Percentiles rank a stretch among this genome's conserved stretches.
These are phyloP conservation scores for Podaxis carcinomalis DNA, from an alignment of 768 basidiomycete genomes.

Conservation along the genomic window DNA sequence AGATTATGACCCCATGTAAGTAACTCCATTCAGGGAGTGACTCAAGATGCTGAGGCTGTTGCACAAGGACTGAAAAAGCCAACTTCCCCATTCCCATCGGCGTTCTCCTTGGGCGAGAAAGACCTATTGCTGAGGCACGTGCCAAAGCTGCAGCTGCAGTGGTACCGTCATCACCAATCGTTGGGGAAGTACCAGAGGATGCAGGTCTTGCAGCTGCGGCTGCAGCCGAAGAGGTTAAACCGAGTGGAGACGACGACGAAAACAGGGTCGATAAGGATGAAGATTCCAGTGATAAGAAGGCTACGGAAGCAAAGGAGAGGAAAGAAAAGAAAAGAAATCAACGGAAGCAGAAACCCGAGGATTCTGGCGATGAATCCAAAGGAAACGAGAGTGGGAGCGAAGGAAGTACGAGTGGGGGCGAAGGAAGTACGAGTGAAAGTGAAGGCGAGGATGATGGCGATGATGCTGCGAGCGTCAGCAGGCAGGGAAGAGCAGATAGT, in stretches of 20 bases:
- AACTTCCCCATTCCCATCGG: neutral
- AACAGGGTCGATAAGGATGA: neutral
- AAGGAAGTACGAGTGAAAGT: neutral
- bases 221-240: no score
- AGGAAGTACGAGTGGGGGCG: neutral
- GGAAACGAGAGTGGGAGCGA: neutral
- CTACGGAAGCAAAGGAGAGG: neutral
- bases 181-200: neutral
- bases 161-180: neutral
- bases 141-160: neutral
- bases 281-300: neutral
- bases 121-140: neutral
- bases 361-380: neutral
- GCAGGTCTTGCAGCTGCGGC: neutral
- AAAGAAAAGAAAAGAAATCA: neutral
- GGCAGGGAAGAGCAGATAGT: neutral
- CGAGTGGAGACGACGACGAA: neutral
- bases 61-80: neutral
- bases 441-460: neutral
- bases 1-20: constrained; percentile 22
- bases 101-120: neutral
- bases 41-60: neutral
- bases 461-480: neutral
- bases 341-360: neutral
- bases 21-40: neutral